Evolutionary conservation across 495 filamentous ascomycete genomes (phyloP).

Genomic region (Talaromyces trachyspermus): DNA sequence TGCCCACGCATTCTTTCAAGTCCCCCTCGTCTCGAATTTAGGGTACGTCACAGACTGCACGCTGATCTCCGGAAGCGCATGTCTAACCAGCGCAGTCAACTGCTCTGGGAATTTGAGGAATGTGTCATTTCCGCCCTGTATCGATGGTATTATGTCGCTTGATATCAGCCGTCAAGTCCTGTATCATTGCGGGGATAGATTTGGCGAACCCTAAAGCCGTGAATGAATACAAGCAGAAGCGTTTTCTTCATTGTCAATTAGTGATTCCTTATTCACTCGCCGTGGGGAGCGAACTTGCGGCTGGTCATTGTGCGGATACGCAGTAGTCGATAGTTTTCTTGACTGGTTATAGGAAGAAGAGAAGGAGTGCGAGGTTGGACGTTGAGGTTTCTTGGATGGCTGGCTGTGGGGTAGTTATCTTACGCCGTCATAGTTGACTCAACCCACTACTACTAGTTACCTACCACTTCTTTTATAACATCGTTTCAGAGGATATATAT

Average conservation of each 20-base stretch:
- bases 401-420: too few relatives aligned
- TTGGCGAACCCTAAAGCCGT: constrained; percentile 89
- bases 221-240: constrained; percentile 84
- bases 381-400: too few relatives aligned
- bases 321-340: neutral
- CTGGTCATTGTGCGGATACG: neutral
- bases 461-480: too few relatives aligned
- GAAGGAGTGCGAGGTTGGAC: too few relatives aligned
- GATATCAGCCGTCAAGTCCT: neutral
- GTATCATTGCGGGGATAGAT: too few relatives aligned
- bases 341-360: too few relatives aligned
- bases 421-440: too few relatives aligned
- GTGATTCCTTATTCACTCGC: neutral
- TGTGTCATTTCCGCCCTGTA: constrained; percentile 79
- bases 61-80: constrained; percentile 64
- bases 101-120: constrained; percentile 74
- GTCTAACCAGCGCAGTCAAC: constrained; percentile 59
- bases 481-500: too few relatives aligned
- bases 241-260: constrained; percentile 66
- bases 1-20: constrained; percentile 66
- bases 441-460: too few relatives aligned
- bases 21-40: constrained; percentile 90
- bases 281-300: neutral
- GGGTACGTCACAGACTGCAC: constrained; percentile 73
- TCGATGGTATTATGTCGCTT: neutral